These are phyloP conservation scores for Hordeum marinum DNA, from an alignment of 176 grass and related monocot genomes.

Conservation along the genomic window DNA sequence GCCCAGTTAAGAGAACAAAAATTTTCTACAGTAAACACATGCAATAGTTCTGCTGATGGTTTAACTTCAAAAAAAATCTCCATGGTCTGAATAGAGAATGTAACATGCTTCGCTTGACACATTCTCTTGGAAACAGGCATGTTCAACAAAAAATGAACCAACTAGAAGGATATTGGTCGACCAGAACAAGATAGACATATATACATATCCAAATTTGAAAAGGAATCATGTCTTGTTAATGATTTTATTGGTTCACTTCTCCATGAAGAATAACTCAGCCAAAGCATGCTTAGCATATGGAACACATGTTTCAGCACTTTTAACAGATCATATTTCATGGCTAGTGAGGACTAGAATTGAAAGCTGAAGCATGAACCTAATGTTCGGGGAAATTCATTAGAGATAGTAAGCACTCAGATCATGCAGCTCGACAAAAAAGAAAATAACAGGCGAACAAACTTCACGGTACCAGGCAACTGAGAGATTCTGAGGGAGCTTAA, in stretches of 20 bases:
- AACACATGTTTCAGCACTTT: background rate
- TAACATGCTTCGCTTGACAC: too few species aligned
- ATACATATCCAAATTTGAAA: too few species aligned
- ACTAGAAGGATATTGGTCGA: too few species aligned
- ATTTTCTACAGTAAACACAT: too few species aligned
- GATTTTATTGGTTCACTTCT: too few species aligned
- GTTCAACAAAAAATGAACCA: too few species aligned
- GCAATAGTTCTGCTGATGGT: too few species aligned
- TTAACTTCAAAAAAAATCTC: too few species aligned
- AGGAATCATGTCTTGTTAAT: too few species aligned
- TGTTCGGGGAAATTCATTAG: background rate
- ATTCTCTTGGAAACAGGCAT: too few species aligned
- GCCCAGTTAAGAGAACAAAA: background rate
- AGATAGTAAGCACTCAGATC: background rate
- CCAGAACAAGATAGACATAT: too few species aligned
- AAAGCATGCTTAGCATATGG: background rate
- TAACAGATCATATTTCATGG: background rate
- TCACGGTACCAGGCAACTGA: constrained; percentile 41
- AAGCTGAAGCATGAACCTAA: background rate
- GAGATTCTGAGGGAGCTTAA: constrained; percentile 56
- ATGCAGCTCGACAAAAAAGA: background rate
- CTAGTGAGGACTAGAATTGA: background rate
- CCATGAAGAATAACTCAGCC: background rate
- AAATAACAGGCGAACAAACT: background rate
- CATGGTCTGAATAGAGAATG: too few species aligned